These are phyloP conservation scores for Heterobasidion occidentale DNA, from an alignment of 1,284 basidiomycete genomes.

Conservation along the genomic window DNA sequence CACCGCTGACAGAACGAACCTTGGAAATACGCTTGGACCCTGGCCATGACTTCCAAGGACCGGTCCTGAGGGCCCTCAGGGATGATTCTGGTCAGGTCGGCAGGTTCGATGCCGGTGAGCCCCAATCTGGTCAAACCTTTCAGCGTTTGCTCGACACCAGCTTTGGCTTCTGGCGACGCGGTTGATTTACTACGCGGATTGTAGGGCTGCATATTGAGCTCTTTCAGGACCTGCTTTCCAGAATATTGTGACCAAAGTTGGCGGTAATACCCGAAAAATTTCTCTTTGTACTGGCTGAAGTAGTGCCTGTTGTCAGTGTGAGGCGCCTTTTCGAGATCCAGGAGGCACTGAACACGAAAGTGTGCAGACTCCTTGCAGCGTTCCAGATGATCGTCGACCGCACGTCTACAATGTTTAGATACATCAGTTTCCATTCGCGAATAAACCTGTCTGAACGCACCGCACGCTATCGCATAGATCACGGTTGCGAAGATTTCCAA, in stretches of 20 bases:
- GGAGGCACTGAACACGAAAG: conserved; percentile 31
- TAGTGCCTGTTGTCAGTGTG: conserved; percentile 56
- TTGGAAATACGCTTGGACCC: conserved; percentile 8
- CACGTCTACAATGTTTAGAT: background rate
- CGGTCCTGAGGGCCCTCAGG: background rate
- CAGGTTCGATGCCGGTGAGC: background rate
- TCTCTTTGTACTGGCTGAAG: conserved; percentile 45
- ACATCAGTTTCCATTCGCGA: background rate
- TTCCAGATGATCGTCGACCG: background rate
- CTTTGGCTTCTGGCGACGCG: background rate
- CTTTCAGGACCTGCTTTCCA: background rate
- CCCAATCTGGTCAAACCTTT: background rate
- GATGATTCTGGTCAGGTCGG: conserved; percentile 3
- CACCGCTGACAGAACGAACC: conserved; percentile 1
- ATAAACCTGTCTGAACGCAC: background rate
- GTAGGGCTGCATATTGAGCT: background rate
- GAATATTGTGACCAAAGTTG: conserved; percentile 6
- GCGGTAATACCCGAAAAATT: conserved; percentile 45
- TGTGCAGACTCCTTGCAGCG: background rate
- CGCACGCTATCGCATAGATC: background rate
- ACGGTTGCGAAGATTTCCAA: background rate
- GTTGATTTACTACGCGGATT: background rate
- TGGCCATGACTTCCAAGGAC: conserved; percentile 10
- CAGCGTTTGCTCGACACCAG: background rate
- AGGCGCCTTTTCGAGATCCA: conserved; percentile 43